Conservation (phyloP, 805 yeast genomes). For the Millerozyma miso region DNA sequence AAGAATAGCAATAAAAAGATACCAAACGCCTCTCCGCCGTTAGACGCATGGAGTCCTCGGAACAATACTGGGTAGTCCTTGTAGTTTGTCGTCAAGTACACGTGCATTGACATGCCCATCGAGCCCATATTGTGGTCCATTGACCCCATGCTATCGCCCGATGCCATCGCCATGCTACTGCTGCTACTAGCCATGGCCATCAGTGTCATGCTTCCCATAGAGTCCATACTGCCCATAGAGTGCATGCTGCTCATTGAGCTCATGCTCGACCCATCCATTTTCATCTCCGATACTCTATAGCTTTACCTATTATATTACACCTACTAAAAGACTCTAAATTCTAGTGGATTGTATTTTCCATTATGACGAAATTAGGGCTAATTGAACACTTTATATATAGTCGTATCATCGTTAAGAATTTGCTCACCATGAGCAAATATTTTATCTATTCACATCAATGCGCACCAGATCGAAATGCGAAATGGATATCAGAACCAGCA, state of each 20-base stretch:
- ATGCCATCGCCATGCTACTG: conserved; percentile 2
- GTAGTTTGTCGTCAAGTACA: conserved; percentile 50
- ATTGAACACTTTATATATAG: neutral
- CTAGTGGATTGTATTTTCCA: neutral
- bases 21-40: conserved; percentile 66
- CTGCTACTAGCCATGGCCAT: conserved; percentile 6
- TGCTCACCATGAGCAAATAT: neutral
- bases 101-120: conserved; percentile 47
- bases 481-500: no score
- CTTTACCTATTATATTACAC: no score
- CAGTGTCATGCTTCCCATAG: conserved; percentile 7
- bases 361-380: no score
- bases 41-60: conserved; percentile 46
- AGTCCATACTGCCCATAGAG: neutral
- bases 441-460: neutral
- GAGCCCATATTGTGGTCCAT: conserved; percentile 14
- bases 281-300: no score
- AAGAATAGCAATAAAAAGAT: conserved; percentile 61
- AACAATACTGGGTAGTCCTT: conserved; percentile 61
- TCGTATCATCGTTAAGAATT: neutral
- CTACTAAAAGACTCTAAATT: neutral
- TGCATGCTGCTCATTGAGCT: neutral
- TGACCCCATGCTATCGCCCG: conserved; percentile 7
- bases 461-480: neutral
- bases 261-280: neutral